phyloP scores from a whole-genome alignment of 2,329 filamentous ascomycete genomes.

The Fusarium tjaetaba region DNA sequence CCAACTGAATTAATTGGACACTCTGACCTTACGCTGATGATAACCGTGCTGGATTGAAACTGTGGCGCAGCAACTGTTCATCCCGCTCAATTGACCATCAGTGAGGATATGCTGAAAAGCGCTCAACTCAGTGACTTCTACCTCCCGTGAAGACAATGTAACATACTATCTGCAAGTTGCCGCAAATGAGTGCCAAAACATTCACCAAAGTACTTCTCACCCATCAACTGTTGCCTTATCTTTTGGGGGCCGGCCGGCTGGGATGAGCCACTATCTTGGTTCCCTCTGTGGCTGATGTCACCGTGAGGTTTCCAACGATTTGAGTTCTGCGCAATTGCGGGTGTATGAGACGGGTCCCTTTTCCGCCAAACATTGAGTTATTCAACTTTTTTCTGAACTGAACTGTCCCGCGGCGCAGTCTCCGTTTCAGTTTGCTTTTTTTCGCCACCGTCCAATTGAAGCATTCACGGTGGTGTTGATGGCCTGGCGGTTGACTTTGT shows the following conservation, averaged over 20 bases:
- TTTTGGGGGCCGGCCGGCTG: slow-evolving; percentile 10
- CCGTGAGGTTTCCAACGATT: not conserved
- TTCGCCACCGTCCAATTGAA: slow-evolving; percentile 24
- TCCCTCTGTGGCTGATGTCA: slow-evolving; percentile 19
- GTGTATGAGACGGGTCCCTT: not conserved
- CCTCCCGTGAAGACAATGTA: too few relatives aligned
- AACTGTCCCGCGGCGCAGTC: slow-evolving; percentile 4
- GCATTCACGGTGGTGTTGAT: slow-evolving; percentile 16
- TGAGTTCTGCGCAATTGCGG: slow-evolving; percentile 17
- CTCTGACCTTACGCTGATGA: not conserved
- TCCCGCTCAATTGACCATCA: not conserved
- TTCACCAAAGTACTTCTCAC: not conserved
- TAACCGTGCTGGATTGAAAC: not conserved
- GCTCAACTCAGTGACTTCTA: not conserved
- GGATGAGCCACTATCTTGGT: not conserved
- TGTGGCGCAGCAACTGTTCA: not conserved
- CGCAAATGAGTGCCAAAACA: not conserved
- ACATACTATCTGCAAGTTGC: not conserved
- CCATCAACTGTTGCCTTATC: not conserved
- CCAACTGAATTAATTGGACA: not conserved
- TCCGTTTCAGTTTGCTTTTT: slow-evolving; percentile 4
- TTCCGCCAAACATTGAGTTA: not conserved
- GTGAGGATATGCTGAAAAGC: not conserved
- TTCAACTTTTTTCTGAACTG: slow-evolving; percentile 3
- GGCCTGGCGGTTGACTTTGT: not conserved